Evolutionary conservation across 306 rosid genomes (phyloP).

Genomic region (Fragaria vesca): DNA sequence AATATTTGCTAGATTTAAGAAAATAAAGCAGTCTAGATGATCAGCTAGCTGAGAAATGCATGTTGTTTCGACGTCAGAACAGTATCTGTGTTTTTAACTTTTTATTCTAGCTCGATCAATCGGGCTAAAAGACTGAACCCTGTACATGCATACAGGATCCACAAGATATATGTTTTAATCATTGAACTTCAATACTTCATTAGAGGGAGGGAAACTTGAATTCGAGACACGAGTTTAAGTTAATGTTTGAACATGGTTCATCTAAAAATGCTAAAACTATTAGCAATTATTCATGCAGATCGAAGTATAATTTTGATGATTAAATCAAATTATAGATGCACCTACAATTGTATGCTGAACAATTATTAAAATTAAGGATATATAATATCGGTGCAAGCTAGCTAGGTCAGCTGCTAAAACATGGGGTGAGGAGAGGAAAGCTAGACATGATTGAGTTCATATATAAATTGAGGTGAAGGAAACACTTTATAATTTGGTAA

Average conservation of each 20-base stretch:
- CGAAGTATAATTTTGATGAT: not conserved
- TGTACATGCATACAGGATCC: not conserved
- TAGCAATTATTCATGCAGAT: not conserved
- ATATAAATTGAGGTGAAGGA: too few relatives aligned
- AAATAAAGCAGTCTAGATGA: not conserved
- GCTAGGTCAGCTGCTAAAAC: too few relatives aligned
- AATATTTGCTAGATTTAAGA: not conserved
- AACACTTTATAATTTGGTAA: too few relatives aligned
- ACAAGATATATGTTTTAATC: too few relatives aligned
- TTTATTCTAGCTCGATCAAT: not conserved
- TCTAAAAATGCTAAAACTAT: too few relatives aligned
- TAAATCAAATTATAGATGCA: too few relatives aligned
- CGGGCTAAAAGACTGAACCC: not conserved
- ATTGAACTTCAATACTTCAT: not conserved
- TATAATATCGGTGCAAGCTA: too few relatives aligned
- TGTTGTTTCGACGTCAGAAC: not conserved
- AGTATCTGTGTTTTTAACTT: not conserved
- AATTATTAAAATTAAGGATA: too few relatives aligned
- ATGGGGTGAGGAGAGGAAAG: too few relatives aligned
- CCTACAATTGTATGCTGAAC: too few relatives aligned
- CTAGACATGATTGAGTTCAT: too few relatives aligned
- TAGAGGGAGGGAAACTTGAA: not conserved
- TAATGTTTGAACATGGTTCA: too few relatives aligned
- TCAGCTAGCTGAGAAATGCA: not conserved
- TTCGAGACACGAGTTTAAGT: not conserved